A percentile compares a stretch with the other conserved stretches of the same genome.
phyloP scores from a whole-genome alignment of 495 filamentous ascomycete species.

The Xylaria telfairii region DNA sequence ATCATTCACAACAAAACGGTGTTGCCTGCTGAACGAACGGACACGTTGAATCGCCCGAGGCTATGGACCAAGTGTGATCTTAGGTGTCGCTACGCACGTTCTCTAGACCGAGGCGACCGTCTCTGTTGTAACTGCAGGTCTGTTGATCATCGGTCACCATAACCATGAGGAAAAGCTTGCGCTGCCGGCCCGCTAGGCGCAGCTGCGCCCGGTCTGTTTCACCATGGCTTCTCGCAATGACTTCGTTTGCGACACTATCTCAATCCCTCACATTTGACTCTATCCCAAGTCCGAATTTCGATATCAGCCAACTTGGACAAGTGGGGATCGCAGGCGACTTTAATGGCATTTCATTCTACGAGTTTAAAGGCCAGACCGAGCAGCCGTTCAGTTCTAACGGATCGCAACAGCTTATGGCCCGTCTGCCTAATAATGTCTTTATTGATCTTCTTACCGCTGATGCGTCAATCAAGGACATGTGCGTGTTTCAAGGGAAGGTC shows the following conservation, averaged over 20 bases:
- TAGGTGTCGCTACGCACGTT: conserved; percentile 22
- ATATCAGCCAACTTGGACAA: conserved; percentile 79
- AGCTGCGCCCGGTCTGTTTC: conserved; percentile 31
- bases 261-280: conserved; percentile 73
- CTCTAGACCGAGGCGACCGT: conserved; percentile 33
- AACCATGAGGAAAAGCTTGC: conserved; percentile 50
- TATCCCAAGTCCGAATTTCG: conserved; percentile 76
- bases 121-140: conserved; percentile 12
- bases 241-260: conserved; percentile 53
- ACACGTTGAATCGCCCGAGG: conserved; percentile 16
- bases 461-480: conserved; percentile 85
- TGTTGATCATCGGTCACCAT: conserved; percentile 25
- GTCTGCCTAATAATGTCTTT: conserved; percentile 86
- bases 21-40: background rate
- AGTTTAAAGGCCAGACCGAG: conserved; percentile 81
- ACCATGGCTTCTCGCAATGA: conserved; percentile 44
- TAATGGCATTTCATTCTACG: conserved; percentile 85
- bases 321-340: conserved; percentile 92
- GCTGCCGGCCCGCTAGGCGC: conserved; percentile 44
- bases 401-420: conserved; percentile 78
- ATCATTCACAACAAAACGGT: background rate
- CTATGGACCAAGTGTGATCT: conserved; percentile 29
- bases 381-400: conserved; percentile 70
- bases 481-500: conserved; percentile 80
- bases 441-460: conserved; percentile 75